phyloP scores from a whole-genome alignment of 2,329 filamentous ascomycete genomes.

The Neofusicoccum cordaticola region DNA sequence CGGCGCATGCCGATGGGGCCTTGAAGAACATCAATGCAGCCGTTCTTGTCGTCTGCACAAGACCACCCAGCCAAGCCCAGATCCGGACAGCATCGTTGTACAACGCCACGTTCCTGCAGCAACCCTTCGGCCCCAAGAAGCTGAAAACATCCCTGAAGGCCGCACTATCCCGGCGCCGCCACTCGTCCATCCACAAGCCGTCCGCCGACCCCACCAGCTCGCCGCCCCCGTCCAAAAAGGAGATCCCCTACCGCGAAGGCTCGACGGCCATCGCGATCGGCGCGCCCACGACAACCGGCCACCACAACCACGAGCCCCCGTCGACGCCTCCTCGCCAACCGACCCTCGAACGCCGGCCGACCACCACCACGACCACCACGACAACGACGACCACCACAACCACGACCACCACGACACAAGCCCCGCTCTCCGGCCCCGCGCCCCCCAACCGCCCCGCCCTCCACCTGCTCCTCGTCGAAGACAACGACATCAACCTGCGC shows the following conservation, averaged over 20 bases:
- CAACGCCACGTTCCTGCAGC: background rate
- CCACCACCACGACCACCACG: background rate
- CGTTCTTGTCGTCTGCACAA: background rate
- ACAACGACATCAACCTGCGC: constrained; percentile 41
- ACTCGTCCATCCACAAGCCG: no score
- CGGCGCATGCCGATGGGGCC: background rate
- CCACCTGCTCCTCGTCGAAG: constrained; percentile 18
- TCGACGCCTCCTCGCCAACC: no score
- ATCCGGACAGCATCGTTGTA: background rate
- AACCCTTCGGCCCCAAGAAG: background rate
- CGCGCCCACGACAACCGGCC: background rate
- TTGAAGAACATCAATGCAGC: background rate
- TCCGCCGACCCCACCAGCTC: background rate
- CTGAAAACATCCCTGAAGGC: background rate
- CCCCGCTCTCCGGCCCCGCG: no score
- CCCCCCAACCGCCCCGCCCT: background rate
- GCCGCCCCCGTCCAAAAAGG: background rate
- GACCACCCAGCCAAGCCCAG: background rate
- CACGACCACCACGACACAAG: background rate
- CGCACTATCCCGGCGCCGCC: background rate
- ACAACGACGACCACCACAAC: background rate
- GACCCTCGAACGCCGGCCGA: no score
- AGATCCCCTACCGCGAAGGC: background rate
- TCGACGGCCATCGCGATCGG: background rate
- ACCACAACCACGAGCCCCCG: no score